A percentile compares a stretch with the other conserved stretches of the same genome.
Evolutionary conservation across 73 alveolate species (phyloP).

Genomic region (Durusdinium trenchii): DNA sequence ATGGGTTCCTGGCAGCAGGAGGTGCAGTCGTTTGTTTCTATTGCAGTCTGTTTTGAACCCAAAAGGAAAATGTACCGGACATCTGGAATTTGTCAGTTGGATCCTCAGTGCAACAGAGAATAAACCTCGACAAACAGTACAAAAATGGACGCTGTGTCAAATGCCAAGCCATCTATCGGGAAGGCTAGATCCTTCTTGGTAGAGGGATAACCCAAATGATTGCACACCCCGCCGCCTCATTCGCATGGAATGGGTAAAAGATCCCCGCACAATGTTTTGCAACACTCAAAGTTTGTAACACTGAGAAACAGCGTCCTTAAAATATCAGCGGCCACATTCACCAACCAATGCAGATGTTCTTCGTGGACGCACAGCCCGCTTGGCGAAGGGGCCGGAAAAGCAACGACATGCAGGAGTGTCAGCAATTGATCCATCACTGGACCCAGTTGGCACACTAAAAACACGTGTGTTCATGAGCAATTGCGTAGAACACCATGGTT

Average conservation of each 20-base stretch:
- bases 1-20: too few species aligned
- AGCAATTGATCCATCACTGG: neutral
- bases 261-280: too few species aligned
- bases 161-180: neutral
- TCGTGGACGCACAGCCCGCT: conserved; percentile 5
- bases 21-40: too few species aligned
- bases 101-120: too few species aligned
- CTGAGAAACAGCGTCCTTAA: neutral
- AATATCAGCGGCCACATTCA: neutral
- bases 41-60: too few species aligned
- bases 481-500: neutral
- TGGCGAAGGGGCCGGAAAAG: neutral
- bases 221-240: too few species aligned
- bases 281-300: too few species aligned
- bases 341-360: neutral
- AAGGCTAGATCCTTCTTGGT: too few species aligned
- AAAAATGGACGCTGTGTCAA: neutral
- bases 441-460: neutral
- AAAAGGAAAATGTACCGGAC: too few species aligned
- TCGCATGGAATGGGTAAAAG: too few species aligned
- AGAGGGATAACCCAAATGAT: neutral
- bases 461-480: neutral
- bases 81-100: neutral
- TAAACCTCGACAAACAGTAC: too few species aligned
- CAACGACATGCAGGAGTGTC: neutral